Evolutionary conservation across 139 green algal genomes (phyloP).

Genomic region (Picochlorum sp.): DNA sequence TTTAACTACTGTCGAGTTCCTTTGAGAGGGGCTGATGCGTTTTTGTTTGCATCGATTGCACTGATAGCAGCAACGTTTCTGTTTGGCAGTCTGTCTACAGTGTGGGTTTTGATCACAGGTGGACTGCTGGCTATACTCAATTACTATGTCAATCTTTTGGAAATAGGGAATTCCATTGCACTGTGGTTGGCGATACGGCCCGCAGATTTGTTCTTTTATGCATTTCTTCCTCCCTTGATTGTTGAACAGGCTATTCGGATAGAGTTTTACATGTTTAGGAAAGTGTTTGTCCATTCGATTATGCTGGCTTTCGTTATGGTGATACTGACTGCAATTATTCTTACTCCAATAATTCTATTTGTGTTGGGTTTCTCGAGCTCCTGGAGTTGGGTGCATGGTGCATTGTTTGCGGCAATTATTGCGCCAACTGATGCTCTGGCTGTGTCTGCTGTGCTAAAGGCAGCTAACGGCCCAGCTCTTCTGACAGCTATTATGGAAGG

Average conservation of each 20-base stretch:
- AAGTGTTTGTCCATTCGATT: constrained; percentile 38
- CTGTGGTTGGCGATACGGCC: constrained; percentile 54
- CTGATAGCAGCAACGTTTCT: constrained; percentile 20
- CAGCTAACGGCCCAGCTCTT: constrained; percentile 48
- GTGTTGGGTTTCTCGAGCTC: constrained; percentile 41
- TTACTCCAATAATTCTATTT: constrained; percentile 73
- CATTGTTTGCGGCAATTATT: constrained; percentile 62
- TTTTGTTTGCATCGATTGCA: constrained; percentile 32
- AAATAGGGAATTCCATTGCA: constrained; percentile 58
- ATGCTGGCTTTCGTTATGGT: constrained; percentile 65
- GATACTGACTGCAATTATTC: constrained; percentile 28
- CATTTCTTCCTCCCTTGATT: constrained; percentile 68
- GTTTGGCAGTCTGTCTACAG: constrained; percentile 31
- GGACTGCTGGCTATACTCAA: constrained; percentile 37
- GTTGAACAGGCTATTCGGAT: constrained; percentile 47
- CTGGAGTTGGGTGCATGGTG: constrained; percentile 58
- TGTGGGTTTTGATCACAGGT: constrained; percentile 34
- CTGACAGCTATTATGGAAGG: constrained; percentile 66
- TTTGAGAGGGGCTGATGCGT: constrained; percentile 15
- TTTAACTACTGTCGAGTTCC: constrained; percentile 23
- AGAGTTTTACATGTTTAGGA: constrained; percentile 77
- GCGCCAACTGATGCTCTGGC: constrained; percentile 70
- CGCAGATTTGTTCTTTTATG: constrained; percentile 70
- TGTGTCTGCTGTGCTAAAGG: constrained; percentile 46
- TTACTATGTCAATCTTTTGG: constrained; percentile 41